phyloP scores from a whole-genome alignment of 768 basidiomycete genomes.

The Suillus sp. region DNA sequence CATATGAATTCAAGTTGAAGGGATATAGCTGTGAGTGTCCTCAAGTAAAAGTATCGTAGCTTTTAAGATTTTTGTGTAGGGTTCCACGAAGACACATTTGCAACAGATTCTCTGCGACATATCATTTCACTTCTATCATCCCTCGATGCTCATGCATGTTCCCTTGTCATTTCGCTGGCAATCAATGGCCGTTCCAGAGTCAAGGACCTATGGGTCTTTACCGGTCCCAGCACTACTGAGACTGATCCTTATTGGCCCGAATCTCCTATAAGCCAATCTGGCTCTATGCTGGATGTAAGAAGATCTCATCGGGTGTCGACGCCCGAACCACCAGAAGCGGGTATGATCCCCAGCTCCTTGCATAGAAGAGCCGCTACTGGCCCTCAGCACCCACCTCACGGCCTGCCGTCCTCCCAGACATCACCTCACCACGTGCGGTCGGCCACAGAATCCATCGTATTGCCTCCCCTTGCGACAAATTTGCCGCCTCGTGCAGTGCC shows the following conservation, averaged over 20 bases:
- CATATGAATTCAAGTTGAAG: constrained; percentile 80
- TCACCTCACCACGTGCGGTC: constrained; percentile 35
- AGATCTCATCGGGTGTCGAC: constrained; percentile 36
- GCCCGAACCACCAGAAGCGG: constrained; percentile 31
- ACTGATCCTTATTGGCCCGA: constrained; percentile 36
- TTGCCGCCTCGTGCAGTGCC: constrained; percentile 30
- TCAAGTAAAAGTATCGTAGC: constrained; percentile 16
- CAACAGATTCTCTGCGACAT: constrained; percentile 70
- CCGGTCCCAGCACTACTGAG: constrained; percentile 48
- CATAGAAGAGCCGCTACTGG: constrained; percentile 34
- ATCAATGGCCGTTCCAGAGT: constrained; percentile 69
- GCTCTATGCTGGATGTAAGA: constrained; percentile 39
- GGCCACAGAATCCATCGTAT: constrained; percentile 35
- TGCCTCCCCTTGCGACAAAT: constrained; percentile 21
- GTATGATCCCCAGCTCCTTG: constrained; percentile 29
- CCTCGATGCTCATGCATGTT: constrained; percentile 68
- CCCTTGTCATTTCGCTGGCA: constrained; percentile 69
- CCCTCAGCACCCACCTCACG: constrained; percentile 30
- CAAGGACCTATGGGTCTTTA: constrained; percentile 81
- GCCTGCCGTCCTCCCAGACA: constrained; percentile 16
- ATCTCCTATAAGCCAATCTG: constrained; percentile 37
- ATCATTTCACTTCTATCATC: constrained; percentile 68
- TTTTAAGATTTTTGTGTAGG: constrained; percentile 43
- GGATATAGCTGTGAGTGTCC: constrained; percentile 70
- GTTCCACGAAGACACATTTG: constrained; percentile 79